Base-by-base conservation (phyloP, 2,329 filamentous ascomycete species). In the Aureobasidium sp. region DNA sequence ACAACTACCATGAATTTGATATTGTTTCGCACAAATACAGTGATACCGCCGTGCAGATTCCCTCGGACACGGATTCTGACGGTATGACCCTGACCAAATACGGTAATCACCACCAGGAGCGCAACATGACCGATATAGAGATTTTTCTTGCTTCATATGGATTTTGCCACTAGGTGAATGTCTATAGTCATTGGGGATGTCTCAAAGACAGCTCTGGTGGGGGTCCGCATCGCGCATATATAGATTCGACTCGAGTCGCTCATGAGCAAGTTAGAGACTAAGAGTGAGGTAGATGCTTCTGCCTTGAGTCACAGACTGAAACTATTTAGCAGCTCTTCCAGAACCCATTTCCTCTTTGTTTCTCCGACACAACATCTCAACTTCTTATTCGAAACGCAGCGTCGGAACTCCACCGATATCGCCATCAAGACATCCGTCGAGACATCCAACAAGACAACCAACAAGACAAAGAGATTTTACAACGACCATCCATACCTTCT, bases 21-120 rank as follows among this genome's bases (percentile, higher is more conserved):
- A 9, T 36, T 36, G 29, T 44, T 44, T 44, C 42, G n/a, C 22
- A 25, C 25, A 2, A 5, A 12, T 25, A 9, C 22, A 44, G 25
- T 15, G 42, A 5, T 17, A 27, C 25, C 6, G 8, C 7, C 20
- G 27, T 27, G 12, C 42, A 17, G 14, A 15, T 25, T 25, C 14
- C 17, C 15, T 25, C 8, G 3, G 8, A 36, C 3, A n/a, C 12
- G 29, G 17, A 20, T 14, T 5, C 11, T 51, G 47, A 12, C 14
- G 47, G 29, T 51, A 36, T 29, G 29, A 51, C 47, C 47, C 47
- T 51, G 47, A 36, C n/a, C 47, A 51, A 51, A 1, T 3, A 15
- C 9, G 2, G 36, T 7, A 36, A 11, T 8, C n/a, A 34, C 14
- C 14, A 12, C 2, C 7, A n/a, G 29, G 7, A 14, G 15, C 15